phyloP scores from a whole-genome alignment of 2,329 filamentous ascomycete species.

The Talaromyces sp. region DNA sequence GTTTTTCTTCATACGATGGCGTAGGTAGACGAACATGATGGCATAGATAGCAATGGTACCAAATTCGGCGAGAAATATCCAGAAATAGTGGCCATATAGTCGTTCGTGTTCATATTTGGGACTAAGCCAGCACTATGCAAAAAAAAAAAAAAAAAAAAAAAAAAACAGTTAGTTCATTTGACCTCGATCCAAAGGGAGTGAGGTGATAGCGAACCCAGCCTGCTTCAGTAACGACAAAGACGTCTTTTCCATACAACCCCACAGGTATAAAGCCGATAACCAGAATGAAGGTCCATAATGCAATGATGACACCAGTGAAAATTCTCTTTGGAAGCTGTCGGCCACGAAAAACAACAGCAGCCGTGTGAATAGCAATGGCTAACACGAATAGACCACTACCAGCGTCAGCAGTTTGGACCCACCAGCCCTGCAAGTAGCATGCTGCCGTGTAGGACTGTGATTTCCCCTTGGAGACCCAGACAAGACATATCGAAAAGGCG shows the following conservation, averaged over 20 bases:
- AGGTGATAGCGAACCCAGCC: slow-evolving; percentile 38
- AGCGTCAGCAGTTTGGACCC: slow-evolving; percentile 50
- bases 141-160: no score
- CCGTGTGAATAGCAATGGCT: slow-evolving; percentile 52
- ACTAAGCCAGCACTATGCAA: slow-evolving; percentile 53
- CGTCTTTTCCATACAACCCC: slow-evolving; percentile 32
- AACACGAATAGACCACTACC: slow-evolving; percentile 49
- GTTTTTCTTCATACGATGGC: slow-evolving; percentile 33
- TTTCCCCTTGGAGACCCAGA: slow-evolving; percentile 42
- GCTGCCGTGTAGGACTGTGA: slow-evolving; percentile 40
- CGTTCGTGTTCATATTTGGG: slow-evolving; percentile 38
- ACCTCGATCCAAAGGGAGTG: background rate
- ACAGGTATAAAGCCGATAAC: slow-evolving; percentile 45
- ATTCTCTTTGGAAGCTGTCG: slow-evolving; percentile 40
- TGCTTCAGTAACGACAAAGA: slow-evolving; percentile 46
- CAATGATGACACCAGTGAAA: slow-evolving; percentile 41
- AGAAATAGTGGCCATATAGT: slow-evolving; percentile 49
- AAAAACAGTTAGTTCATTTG: background rate
- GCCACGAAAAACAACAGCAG: slow-evolving; percentile 44
- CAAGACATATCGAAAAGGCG: slow-evolving; percentile 42
- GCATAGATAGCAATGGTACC: slow-evolving; percentile 47
- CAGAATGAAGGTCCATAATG: slow-evolving; percentile 43
- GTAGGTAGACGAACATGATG: slow-evolving; percentile 45
- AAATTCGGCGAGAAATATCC: slow-evolving; percentile 51
- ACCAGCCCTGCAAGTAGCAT: slow-evolving; percentile 49